These are phyloP conservation scores for Allomyces javanicus DNA, from an alignment of 192 early-diverging fungal species.

Conservation along the genomic window DNA sequence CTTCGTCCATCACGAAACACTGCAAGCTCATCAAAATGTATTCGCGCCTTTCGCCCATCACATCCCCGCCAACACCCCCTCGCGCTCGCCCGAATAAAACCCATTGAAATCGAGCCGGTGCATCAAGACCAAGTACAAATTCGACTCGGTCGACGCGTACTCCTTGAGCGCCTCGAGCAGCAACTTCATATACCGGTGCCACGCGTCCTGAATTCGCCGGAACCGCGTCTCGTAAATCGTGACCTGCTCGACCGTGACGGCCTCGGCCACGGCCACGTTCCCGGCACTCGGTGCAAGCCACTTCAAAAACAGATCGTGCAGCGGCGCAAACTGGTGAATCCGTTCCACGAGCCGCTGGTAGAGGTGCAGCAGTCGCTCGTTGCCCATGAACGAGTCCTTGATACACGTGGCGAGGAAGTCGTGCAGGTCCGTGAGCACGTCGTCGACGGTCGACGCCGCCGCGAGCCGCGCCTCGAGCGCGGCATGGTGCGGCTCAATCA, in stretches of 20 bases:
- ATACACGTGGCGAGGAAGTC: conserved; percentile 73
- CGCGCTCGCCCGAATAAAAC: conserved; percentile 33
- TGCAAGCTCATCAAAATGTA: no score
- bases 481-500: conserved; percentile 76
- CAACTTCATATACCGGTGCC: conserved; percentile 40
- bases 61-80: neutral
- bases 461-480: conserved; percentile 39
- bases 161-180: conserved; percentile 61
- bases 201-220: conserved; percentile 23
- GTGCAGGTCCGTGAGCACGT: conserved; percentile 56
- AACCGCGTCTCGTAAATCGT: conserved; percentile 20
- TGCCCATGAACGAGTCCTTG: conserved; percentile 77
- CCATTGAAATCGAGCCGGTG: conserved; percentile 53
- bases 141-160: conserved; percentile 46
- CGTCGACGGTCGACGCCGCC: conserved; percentile 62
- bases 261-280: neutral
- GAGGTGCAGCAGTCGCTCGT: conserved; percentile 44
- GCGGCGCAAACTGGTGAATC: neutral
- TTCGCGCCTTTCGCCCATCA: no score
- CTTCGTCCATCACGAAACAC: no score
- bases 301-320: conserved; percentile 1
- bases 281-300: conserved; percentile 7
- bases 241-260: conserved; percentile 1
- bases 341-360: neutral
- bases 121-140: conserved; percentile 40